Evolutionary conservation across 345 rosid species (phyloP).

Genomic region (Bruguiera gymnorhiza): DNA sequence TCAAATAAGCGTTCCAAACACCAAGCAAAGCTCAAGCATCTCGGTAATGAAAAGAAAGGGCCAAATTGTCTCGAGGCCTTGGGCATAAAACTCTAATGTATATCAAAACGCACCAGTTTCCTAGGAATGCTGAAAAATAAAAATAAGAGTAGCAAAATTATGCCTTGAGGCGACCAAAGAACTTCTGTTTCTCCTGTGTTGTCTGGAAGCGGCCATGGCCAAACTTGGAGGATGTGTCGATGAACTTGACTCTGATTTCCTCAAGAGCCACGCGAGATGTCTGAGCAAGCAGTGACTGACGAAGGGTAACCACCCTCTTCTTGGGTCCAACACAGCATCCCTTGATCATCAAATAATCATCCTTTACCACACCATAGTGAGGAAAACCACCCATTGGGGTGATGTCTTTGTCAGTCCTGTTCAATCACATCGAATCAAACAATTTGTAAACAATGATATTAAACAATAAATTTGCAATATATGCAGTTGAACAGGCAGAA

Average conservation of each 20-base stretch:
- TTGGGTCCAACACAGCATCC: slow-evolving; percentile 86
- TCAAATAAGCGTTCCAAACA: not conserved
- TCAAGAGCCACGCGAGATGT: slow-evolving; percentile 72
- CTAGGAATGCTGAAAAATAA: not conserved
- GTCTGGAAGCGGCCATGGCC: slow-evolving; percentile 87
- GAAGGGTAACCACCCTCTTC: slow-evolving; percentile 84
- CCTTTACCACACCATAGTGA: slow-evolving; percentile 75
- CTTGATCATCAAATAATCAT: slow-evolving; percentile 72
- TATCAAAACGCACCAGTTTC: not conserved
- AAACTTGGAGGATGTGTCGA: slow-evolving; percentile 62
- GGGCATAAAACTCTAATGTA: not conserved
- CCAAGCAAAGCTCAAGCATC: not conserved
- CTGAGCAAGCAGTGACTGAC: slow-evolving; percentile 63
- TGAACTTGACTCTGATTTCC: slow-evolving; percentile 69
- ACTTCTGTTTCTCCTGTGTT: slow-evolving; percentile 58
- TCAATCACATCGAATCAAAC: not conserved
- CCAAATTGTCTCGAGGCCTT: not conserved
- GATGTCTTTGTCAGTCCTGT: slow-evolving; percentile 78
- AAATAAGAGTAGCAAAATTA: slow-evolving; percentile 12
- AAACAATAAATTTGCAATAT: too few species aligned
- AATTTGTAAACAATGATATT: too few species aligned
- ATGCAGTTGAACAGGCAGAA: too few species aligned
- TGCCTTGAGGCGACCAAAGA: slow-evolving; percentile 57
- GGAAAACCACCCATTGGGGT: slow-evolving; percentile 87
- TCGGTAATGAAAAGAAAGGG: not conserved